Base-by-base conservation (phyloP, 805 yeast species). In the Kluyveromyces lactis region DNA sequence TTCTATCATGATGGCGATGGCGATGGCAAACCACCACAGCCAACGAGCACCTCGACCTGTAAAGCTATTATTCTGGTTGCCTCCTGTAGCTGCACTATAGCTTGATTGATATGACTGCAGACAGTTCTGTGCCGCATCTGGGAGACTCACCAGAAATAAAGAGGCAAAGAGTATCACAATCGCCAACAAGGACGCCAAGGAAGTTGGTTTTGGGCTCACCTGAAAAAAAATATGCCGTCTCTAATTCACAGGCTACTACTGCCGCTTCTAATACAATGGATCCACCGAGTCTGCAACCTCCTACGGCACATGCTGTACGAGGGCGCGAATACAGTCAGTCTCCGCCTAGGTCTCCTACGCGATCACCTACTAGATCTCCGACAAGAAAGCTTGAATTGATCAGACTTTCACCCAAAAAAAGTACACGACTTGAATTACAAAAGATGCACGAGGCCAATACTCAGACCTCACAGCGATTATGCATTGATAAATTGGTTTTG, bases 401-500 rank as follows among this genome's bases (percentile, higher is more conserved):
- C 27, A 64, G 64, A 34, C 47, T 67, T 4, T 68, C 72, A 1
- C 72, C 71, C 9, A 50, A 50, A 13, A 67, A 65, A 35, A 60
- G 56, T 33, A 50, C 55, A 13, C 57, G 66, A 13, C 51, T 58
- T 18, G 62, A 60, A 40, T 29, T 46, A 39, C 64, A 44, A 42
- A 60, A 39, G 42, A 41, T 52, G 13, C 54, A 52, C 39, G 56
- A 52, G 42, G 49, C 51, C 12, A 61, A 43, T 48, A 53, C 42
- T 47, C 64, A 49, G 72, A 29, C 42, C 11, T 36, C 43, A 3
- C 50, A 55, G n/a, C 67, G 98, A 35, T 61, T 92, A 18, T 92
- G 86, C 5, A 89, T 92, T 33, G 67, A 78, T 33, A 76, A 77
- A 48, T 62, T 92, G 19, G 81, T 81, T 1, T 68, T 94, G 31